phyloP scores from a whole-genome alignment of 306 rosid genomes.

The Vicia faba region DNA sequence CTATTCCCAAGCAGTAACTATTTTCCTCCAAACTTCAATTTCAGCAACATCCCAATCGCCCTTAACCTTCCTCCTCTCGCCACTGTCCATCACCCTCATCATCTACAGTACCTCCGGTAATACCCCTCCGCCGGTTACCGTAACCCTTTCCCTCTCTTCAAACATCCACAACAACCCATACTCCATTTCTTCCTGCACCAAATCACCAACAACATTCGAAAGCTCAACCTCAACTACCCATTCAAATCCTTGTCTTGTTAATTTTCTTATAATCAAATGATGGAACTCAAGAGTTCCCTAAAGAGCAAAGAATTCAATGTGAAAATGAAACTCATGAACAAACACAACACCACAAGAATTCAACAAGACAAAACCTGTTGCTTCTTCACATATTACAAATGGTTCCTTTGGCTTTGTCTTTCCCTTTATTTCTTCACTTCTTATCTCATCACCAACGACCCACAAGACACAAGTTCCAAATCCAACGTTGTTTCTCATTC shows the following conservation, averaged over 20 bases:
- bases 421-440: slow-evolving; percentile 74
- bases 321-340: slow-evolving; percentile 67
- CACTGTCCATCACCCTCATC: too few species aligned
- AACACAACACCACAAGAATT: slow-evolving; percentile 42
- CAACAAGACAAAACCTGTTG: slow-evolving; percentile 57
- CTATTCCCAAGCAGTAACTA: too few species aligned
- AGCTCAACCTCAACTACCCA: slow-evolving; percentile 57
- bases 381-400: slow-evolving; percentile 66
- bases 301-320: slow-evolving; percentile 59
- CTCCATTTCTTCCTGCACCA: slow-evolving; percentile 66
- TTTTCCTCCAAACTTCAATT: too few species aligned
- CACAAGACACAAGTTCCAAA: slow-evolving; percentile 36
- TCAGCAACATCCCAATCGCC: too few species aligned
- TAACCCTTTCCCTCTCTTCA: too few species aligned
- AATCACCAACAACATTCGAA: slow-evolving; percentile 42
- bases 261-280: slow-evolving; percentile 49
- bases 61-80: too few species aligned
- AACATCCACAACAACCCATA: too few species aligned
- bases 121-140: too few species aligned
- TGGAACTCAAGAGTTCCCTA: slow-evolving; percentile 47
- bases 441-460: slow-evolving; percentile 50
- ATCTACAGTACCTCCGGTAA: too few species aligned
- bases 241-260: background rate
- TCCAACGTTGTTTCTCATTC: slow-evolving; percentile 40
- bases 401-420: slow-evolving; percentile 68